These are phyloP conservation scores for Nelumbo lutea DNA, from an alignment of 164 flowering plant genomes.

Conservation along the genomic window DNA sequence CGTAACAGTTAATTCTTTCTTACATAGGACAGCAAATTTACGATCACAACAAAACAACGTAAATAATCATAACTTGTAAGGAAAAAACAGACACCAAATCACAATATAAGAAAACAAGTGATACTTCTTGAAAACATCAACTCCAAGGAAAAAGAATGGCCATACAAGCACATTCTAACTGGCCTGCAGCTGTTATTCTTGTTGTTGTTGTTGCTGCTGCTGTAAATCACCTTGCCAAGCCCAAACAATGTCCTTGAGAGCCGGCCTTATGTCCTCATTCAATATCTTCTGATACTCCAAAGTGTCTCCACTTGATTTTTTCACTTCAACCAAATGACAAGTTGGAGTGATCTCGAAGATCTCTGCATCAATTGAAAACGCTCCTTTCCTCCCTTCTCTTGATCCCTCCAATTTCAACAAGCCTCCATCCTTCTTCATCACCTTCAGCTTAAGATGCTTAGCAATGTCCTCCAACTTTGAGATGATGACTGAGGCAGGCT, in stretches of 20 bases:
- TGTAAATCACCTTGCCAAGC: conserved; percentile 58
- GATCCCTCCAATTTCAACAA: conserved; percentile 49
- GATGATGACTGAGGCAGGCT: conserved; percentile 54
- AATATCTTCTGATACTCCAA: conserved; percentile 59
- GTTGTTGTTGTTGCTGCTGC: conserved; percentile 16
- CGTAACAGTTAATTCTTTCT: no score
- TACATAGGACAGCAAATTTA: no score
- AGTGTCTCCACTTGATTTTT: conserved; percentile 66
- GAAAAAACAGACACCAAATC: no score
- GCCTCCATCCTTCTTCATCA: conserved; percentile 50
- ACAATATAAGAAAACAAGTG: no score
- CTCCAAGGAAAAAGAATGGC: not conserved
- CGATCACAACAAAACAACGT: no score
- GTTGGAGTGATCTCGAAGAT: conserved; percentile 62
- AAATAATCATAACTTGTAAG: no score
- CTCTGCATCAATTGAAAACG: conserved; percentile 66
- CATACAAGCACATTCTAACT: conserved; percentile 1
- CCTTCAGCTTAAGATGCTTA: conserved; percentile 36
- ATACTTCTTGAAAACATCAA: not conserved
- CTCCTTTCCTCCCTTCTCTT: conserved; percentile 62
- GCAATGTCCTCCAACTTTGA: conserved; percentile 63
- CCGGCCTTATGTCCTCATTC: conserved; percentile 58
- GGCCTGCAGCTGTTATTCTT: conserved; percentile 11
- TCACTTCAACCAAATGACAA: conserved; percentile 65
- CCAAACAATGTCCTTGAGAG: conserved; percentile 77